Conservation (phyloP, 495 filamentous ascomycete genomes). For the Annulohypoxylon maeteangense region DNA sequence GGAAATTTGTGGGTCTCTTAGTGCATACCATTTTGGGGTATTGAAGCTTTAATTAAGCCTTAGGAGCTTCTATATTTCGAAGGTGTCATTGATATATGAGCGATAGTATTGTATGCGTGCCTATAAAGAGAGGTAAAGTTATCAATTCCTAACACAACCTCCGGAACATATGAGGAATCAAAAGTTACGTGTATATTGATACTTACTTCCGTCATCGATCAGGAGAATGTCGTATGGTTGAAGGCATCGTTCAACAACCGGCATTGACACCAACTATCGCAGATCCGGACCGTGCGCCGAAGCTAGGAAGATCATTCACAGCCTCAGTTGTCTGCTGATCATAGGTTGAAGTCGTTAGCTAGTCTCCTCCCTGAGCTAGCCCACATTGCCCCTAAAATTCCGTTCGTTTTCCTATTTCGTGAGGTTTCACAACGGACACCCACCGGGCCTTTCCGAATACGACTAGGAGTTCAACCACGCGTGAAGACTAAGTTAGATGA, state of each 20-base stretch:
- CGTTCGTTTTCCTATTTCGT: neutral
- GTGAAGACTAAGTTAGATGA: neutral
- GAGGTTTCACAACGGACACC: neutral
- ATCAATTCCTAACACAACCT: neutral
- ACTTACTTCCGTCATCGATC: no score
- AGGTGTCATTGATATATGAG: neutral
- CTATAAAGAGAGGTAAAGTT: neutral
- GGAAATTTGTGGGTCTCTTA: neutral
- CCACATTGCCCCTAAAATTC: neutral
- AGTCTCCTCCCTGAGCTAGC: neutral
- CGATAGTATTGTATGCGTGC: neutral
- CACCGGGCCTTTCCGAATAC: neutral
- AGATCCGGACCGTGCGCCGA: neutral
- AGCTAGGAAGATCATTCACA: neutral
- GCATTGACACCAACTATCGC: neutral
- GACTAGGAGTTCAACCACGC: neutral
- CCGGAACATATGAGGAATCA: neutral
- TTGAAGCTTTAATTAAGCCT: neutral
- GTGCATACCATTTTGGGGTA: constrained; percentile 1
- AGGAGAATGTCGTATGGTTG: neutral
- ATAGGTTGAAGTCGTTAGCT: neutral
- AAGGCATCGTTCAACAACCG: neutral
- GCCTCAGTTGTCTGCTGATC: neutral
- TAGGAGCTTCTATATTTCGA: neutral
- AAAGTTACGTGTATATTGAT: neutral